A percentile compares a stretch with the other conserved stretches of the same genome.
Conservation (phyloP, 1,284 basidiomycete genomes). For the Irpex rosettiformis region DNA sequence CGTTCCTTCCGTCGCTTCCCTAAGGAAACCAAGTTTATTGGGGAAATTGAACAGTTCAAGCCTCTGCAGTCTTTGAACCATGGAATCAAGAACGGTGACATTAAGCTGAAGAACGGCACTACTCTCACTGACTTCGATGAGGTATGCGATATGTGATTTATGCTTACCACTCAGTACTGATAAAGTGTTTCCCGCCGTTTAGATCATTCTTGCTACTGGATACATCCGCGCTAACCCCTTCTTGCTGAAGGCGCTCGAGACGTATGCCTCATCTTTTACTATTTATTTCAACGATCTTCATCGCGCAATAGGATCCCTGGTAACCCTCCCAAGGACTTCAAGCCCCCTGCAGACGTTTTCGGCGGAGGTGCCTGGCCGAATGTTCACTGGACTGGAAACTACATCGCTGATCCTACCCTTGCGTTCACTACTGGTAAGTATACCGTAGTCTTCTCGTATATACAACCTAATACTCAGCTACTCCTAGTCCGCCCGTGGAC, state of each 20-base stretch:
- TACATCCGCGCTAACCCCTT: slow-evolving; percentile 4
- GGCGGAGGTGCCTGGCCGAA: background rate
- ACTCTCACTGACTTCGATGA: slow-evolving; percentile 21
- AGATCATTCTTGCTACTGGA: slow-evolving; percentile 8
- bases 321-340: background rate
- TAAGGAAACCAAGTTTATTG: slow-evolving; percentile 2
- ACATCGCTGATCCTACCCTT: slow-evolving; percentile 4
- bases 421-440: slow-evolving; percentile 4
- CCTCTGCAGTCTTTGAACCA: slow-evolving; percentile 9
- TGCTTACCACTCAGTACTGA: background rate
- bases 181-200: background rate
- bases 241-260: slow-evolving; percentile 1
- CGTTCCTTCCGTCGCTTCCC: slow-evolving; percentile 11
- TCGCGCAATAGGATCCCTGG: background rate
- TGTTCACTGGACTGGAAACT: slow-evolving; percentile 8
- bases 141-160: background rate
- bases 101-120: slow-evolving; percentile 22
- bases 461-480: no score
- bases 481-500: slow-evolving; percentile 8
- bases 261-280: background rate
- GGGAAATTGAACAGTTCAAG: slow-evolving; percentile 11
- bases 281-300: background rate
- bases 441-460: background rate
- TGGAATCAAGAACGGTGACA: slow-evolving; percentile 10
- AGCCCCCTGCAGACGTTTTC: slow-evolving; percentile 6